Percentiles rank a stretch among this genome's conserved stretches.
Evolutionary conservation across 208 protist species (phyloP).

Genomic region (Crithidia expoeki): DNA sequence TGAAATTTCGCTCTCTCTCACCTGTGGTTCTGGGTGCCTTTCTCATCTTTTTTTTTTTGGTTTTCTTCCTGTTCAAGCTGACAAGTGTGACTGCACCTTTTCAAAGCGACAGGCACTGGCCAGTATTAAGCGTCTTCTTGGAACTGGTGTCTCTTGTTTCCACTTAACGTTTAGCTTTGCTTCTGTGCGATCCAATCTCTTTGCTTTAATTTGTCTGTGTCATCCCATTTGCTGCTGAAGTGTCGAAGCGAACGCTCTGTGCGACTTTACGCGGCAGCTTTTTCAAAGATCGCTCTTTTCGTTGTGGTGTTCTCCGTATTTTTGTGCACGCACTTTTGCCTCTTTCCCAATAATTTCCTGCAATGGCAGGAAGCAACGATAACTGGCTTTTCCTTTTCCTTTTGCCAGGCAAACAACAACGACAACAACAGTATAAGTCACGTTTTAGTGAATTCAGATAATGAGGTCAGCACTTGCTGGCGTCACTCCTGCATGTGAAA

Average conservation of each 20-base stretch:
- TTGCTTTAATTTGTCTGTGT: neutral
- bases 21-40: neutral
- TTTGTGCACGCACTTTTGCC: too few relatives aligned
- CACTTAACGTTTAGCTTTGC: neutral
- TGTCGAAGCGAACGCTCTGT: neutral
- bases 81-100: too few relatives aligned
- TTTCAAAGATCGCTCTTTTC: neutral
- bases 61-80: neutral
- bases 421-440: too few relatives aligned
- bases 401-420: too few relatives aligned
- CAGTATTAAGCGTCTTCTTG: too few relatives aligned
- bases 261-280: neutral
- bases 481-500: too few relatives aligned
- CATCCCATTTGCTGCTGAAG: neutral
- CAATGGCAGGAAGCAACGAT: too few relatives aligned
- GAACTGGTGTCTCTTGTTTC: neutral
- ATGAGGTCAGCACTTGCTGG: too few relatives aligned
- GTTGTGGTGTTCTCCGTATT: neutral
- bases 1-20: neutral
- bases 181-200: neutral
- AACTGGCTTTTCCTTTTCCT: too few relatives aligned
- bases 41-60: neutral
- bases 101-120: too few relatives aligned
- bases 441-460: too few relatives aligned
- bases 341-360: too few relatives aligned